These are phyloP conservation scores for Chlamydomonas reinhardtii DNA, from an alignment of 163 green algal genomes.

Conservation along the genomic window DNA sequence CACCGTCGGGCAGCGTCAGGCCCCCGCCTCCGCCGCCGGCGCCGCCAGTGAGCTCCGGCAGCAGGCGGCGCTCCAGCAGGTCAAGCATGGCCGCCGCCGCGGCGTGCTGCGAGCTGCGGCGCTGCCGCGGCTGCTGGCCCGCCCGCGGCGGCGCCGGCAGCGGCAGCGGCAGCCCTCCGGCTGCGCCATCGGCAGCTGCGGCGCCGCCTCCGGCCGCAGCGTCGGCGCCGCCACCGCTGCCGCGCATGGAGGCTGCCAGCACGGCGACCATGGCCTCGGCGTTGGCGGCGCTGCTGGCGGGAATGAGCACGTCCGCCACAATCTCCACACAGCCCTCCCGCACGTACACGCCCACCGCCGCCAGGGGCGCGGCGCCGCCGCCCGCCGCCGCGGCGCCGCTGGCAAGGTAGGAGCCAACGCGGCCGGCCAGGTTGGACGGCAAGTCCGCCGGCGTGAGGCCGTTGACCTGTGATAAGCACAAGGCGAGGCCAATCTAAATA, in stretches of 20 bases:
- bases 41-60: conserved; percentile 6
- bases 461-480: neutral
- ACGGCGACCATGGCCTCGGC: conserved; percentile 1
- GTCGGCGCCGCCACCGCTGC: neutral
- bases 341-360: conserved; percentile 41
- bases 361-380: neutral
- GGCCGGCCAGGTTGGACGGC: neutral
- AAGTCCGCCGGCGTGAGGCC: conserved; percentile 13
- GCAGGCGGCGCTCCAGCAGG: conserved; percentile 11
- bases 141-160: neutral
- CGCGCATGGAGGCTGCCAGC: neutral
- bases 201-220: no score
- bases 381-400: neutral
- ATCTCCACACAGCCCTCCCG: conserved; percentile 44
- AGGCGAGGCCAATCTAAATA: no score
- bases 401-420: neutral
- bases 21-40: neutral
- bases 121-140: neutral
- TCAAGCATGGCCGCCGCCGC: conserved; percentile 22
- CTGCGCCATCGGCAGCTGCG: neutral
- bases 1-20: neutral
- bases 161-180: neutral
- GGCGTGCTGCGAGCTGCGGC: neutral
- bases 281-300: neutral
- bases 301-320: conserved; percentile 41